These are phyloP conservation scores for Borealophlyctis nickersoniae DNA, from an alignment of 192 early-diverging fungal genomes.

Conservation along the genomic window DNA sequence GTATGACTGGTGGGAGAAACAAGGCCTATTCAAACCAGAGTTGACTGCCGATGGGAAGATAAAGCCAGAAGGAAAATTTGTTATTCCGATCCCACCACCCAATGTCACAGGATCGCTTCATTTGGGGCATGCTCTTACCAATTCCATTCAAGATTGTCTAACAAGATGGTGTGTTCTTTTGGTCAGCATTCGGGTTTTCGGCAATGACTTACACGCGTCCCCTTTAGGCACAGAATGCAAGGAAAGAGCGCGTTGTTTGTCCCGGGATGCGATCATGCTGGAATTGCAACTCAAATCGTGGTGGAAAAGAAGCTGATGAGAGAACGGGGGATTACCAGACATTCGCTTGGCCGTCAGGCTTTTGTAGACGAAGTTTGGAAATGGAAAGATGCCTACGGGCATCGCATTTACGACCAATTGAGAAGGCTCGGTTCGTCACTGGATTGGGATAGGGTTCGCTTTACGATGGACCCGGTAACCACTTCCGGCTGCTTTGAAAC, in stretches of 20 bases:
- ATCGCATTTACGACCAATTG: slow-evolving; percentile 84
- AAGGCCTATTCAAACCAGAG: slow-evolving; percentile 86
- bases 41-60: slow-evolving; percentile 67
- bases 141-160: slow-evolving; percentile 91
- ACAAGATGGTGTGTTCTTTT: slow-evolving; percentile 70
- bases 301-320: slow-evolving; percentile 95
- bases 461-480: slow-evolving; percentile 84
- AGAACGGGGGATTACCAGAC: slow-evolving; percentile 77
- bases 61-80: slow-evolving; percentile 76
- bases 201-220: too few relatives aligned
- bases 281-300: slow-evolving; percentile 94
- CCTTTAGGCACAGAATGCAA: slow-evolving; percentile 87
- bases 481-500: neutral
- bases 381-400: slow-evolving; percentile 88
- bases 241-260: slow-evolving; percentile 92
- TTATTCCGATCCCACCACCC: slow-evolving; percentile 96
- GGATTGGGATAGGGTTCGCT: slow-evolving; percentile 89
- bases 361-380: slow-evolving; percentile 89
- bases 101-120: slow-evolving; percentile 98
- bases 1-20: slow-evolving; percentile 97
- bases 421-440: slow-evolving; percentile 85
- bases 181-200: too few relatives aligned
- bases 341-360: slow-evolving; percentile 87
- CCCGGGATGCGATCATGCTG: slow-evolving; percentile 95
- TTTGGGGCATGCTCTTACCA: slow-evolving; percentile 89